Percentiles rank a stretch among this genome's conserved stretches.
Evolutionary conservation across 768 basidiomycete genomes (phyloP).

Genomic region (Plicaturopsis crispa): DNA sequence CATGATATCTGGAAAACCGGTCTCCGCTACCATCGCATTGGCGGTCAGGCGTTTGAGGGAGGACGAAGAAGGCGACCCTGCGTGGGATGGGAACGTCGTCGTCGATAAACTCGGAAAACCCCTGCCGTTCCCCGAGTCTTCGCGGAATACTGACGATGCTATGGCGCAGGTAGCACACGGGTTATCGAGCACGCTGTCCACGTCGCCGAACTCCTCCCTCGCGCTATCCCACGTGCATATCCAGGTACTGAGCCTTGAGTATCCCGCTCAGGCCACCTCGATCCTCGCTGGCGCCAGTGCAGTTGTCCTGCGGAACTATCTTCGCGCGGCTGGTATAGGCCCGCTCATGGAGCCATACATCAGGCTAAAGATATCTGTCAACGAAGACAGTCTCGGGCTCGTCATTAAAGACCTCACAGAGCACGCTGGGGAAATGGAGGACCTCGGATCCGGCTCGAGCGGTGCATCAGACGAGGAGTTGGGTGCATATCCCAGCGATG

Average conservation of each 20-base stretch:
- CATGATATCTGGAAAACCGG: constrained; percentile 51
- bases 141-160: constrained; percentile 34
- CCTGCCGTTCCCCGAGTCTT: constrained; percentile 43
- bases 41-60: constrained; percentile 45
- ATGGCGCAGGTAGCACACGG: constrained; percentile 57
- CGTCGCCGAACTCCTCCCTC: constrained; percentile 71
- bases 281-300: constrained; percentile 61
- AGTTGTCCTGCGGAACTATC: constrained; percentile 50
- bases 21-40: constrained; percentile 45
- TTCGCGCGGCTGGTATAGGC: constrained; percentile 60
- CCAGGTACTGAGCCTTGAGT: constrained; percentile 36
- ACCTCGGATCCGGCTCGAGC: constrained; percentile 41
- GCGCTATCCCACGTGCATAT: constrained; percentile 60
- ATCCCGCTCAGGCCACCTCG: constrained; percentile 39
- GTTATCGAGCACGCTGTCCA: constrained; percentile 62
- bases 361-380: constrained; percentile 57
- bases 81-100: constrained; percentile 76
- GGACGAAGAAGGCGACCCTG: constrained; percentile 53
- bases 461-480: constrained; percentile 28
- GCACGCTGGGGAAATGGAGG: constrained; percentile 70
- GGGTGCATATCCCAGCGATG: constrained; percentile 46
- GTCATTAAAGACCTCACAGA: constrained; percentile 83
- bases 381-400: constrained; percentile 63
- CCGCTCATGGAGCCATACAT: constrained; percentile 77
- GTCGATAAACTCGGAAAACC: constrained; percentile 44